phyloP scores from a whole-genome alignment of 2,329 filamentous ascomycete species.

The Claviceps africana region DNA sequence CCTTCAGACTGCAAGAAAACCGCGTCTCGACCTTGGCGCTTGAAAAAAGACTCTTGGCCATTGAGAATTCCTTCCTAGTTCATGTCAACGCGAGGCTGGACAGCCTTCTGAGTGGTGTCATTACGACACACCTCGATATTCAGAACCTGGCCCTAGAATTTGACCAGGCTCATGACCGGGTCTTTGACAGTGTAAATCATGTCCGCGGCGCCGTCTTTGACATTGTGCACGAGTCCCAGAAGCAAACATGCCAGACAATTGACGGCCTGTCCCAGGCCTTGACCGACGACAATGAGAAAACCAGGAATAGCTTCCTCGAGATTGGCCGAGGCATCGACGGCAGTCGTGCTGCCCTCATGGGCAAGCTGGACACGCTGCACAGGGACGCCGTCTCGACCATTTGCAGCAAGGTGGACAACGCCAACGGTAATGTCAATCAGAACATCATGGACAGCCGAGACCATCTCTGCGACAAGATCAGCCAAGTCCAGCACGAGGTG shows the following conservation, averaged over 20 bases:
- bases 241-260: neutral
- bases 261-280: neutral
- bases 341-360: neutral
- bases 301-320: neutral
- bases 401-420: slow-evolving; percentile 1
- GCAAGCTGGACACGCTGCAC: neutral
- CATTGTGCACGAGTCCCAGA: neutral
- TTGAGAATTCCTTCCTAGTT: neutral
- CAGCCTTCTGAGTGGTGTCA: neutral
- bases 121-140: slow-evolving; percentile 1
- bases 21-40: neutral
- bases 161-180: neutral
- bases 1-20: neutral
- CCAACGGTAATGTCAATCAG: neutral
- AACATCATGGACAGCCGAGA: neutral
- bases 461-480: neutral
- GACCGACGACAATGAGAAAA: neutral
- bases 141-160: slow-evolving; percentile 1
- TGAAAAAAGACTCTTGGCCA: neutral
- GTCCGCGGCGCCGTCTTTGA: neutral
- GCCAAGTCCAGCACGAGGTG: slow-evolving; percentile 1
- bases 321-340: neutral
- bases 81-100: neutral
- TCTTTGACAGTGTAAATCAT: neutral
- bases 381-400: neutral